Evolutionary conservation across 164 flowering plant genomes (phyloP).

Genomic region (Kingdonia uniflora): DNA sequence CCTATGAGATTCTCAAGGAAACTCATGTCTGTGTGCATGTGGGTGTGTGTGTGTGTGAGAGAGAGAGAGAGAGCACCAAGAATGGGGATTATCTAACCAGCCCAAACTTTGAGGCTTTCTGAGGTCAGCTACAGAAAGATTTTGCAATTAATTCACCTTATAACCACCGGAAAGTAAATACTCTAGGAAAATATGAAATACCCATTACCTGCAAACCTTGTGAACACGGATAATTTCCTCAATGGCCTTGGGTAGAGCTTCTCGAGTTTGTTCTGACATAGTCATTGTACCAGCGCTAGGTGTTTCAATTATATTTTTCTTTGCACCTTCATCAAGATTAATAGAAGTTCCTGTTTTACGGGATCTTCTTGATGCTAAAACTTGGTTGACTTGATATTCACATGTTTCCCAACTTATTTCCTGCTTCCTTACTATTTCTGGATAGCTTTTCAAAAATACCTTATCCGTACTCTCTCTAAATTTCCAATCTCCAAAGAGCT

Average conservation of each 20-base stretch:
- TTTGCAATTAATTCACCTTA: too few species aligned
- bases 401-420: conserved; percentile 22
- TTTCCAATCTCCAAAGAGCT: conserved; percentile 46
- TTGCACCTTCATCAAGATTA: conserved; percentile 19
- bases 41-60: too few species aligned
- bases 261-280: conserved; percentile 59
- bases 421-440: conserved; percentile 46
- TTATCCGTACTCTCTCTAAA: conserved; percentile 51
- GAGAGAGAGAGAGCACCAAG: too few species aligned
- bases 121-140: too few species aligned
- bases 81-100: too few species aligned
- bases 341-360: conserved; percentile 1
- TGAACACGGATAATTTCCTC: conserved; percentile 37
- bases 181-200: too few species aligned
- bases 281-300: conserved; percentile 11
- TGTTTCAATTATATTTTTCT: conserved; percentile 16
- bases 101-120: too few species aligned
- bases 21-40: too few species aligned
- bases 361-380: too few species aligned
- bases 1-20: too few species aligned
- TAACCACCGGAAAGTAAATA: background rate
- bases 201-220: conserved; percentile 74
- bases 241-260: conserved; percentile 54
- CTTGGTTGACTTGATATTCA: conserved; percentile 14
- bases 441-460: conserved; percentile 38